phyloP scores from a whole-genome alignment of 495 filamentous ascomycete species.

The Barbatosphaeria neglecta region DNA sequence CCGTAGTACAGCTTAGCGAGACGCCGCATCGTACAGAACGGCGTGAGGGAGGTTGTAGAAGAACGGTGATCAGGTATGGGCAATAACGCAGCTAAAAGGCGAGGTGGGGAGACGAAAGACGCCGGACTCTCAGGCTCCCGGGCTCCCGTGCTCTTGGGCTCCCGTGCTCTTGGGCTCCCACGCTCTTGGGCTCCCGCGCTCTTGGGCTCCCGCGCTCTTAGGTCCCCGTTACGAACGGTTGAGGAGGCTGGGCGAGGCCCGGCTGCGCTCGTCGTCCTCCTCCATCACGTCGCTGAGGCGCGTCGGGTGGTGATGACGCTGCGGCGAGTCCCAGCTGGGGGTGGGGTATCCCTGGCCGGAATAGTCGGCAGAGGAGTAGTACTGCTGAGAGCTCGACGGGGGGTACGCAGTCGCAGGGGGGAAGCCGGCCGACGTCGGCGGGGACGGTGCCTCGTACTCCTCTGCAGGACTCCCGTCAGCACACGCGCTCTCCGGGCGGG shows the following conservation, averaged over 20 bases:
- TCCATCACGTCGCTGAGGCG: constrained; percentile 90
- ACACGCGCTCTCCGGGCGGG: constrained; percentile 18
- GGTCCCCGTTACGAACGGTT: constrained; percentile 23
- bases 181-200: background rate
- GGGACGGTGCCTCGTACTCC: constrained; percentile 34
- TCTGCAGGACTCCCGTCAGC: constrained; percentile 28
- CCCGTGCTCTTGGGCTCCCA: background rate
- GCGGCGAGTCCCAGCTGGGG: constrained; percentile 64
- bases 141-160: too few relatives aligned
- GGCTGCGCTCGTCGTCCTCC: constrained; percentile 62
- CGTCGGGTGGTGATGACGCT: constrained; percentile 91
- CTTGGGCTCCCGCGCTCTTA: background rate
- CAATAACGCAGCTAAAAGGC: too few relatives aligned
- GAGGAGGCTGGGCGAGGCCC: constrained; percentile 40
- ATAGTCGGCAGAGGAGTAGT: constrained; percentile 31
- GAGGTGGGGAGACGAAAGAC: too few relatives aligned
- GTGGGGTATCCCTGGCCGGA: constrained; percentile 52
- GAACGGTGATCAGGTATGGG: too few relatives aligned
- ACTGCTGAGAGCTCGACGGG: constrained; percentile 16
- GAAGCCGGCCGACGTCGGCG: constrained; percentile 22
- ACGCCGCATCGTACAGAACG: too few relatives aligned
- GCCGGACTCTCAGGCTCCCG: too few relatives aligned
- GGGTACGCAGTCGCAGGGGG: constrained; percentile 25
- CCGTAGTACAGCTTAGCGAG: too few relatives aligned
- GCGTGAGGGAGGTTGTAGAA: too few relatives aligned